phyloP scores from a whole-genome alignment of 768 basidiomycete genomes.

The Tulasnella sp. region DNA sequence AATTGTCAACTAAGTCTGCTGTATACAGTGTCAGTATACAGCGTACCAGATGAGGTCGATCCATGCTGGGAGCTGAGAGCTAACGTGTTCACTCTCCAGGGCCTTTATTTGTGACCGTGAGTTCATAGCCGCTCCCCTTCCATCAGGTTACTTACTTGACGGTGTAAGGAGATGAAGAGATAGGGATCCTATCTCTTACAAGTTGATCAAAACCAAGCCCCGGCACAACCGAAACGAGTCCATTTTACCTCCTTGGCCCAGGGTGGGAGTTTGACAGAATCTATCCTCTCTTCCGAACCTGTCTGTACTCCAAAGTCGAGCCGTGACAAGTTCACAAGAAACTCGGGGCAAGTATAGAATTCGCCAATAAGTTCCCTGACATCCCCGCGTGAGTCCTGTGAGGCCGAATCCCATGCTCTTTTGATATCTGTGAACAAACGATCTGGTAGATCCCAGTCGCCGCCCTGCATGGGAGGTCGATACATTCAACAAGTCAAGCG shows the following conservation, averaged over 20 bases:
- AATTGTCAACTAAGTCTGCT: neutral
- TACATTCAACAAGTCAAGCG: neutral
- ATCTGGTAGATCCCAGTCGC: constrained; percentile 90
- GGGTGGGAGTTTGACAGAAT: constrained; percentile 78
- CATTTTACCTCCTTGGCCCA: constrained; percentile 55
- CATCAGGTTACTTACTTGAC: constrained; percentile 39
- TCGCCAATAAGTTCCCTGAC: constrained; percentile 90
- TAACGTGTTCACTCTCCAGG: constrained; percentile 77
- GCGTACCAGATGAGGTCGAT: constrained; percentile 77
- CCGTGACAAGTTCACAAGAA: constrained; percentile 67
- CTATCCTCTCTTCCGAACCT: constrained; percentile 63
- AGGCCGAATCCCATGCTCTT: constrained; percentile 76
- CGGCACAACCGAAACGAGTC: neutral
- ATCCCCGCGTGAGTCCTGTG: constrained; percentile 77
- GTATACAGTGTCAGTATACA: constrained; percentile 19
- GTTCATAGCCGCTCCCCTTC: neutral
- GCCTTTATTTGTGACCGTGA: constrained; percentile 38
- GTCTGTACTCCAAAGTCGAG: constrained; percentile 71
- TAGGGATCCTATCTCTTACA: constrained; percentile 45
- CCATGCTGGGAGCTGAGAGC: constrained; percentile 75
- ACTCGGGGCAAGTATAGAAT: constrained; percentile 81
- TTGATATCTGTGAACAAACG: constrained; percentile 73
- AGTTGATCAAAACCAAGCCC: neutral
- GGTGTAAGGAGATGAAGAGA: constrained; percentile 68
- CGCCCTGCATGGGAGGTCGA: constrained; percentile 45